A percentile compares a stretch with the other conserved stretches of the same genome.
phyloP scores from a whole-genome alignment of 805 yeast genomes.

The Myxozyma kluyveri region DNA sequence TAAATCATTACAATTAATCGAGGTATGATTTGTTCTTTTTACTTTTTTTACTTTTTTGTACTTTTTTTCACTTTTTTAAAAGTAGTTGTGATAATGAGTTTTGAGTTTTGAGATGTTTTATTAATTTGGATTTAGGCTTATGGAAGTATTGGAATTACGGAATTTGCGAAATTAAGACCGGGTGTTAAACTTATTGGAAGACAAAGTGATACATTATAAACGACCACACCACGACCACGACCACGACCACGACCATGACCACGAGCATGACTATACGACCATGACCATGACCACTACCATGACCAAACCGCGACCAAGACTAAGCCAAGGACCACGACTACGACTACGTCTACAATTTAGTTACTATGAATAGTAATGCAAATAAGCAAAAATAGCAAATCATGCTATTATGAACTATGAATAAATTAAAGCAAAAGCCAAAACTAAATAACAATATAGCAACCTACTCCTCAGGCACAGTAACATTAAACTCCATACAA shows the following conservation, averaged over 20 bases:
- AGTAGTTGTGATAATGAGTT: no score
- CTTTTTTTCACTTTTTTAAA: no score
- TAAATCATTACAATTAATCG: conserved; percentile 60
- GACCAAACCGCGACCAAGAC: no score
- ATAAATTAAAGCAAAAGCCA: background rate
- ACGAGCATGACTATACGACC: no score
- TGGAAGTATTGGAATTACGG: conserved; percentile 59
- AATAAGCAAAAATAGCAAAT: background rate
- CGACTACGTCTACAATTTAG: no score
- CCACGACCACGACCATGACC: no score
- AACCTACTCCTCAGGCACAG: conserved; percentile 8
- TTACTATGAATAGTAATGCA: background rate
- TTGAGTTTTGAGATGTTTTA: conserved; percentile 28
- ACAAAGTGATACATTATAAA: conserved; percentile 51
- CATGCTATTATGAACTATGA: background rate
- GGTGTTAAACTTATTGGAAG: conserved; percentile 70
- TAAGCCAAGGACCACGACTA: no score
- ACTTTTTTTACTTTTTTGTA: no score
- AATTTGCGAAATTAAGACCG: conserved; percentile 49
- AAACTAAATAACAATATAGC: background rate
- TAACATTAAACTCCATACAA: conserved; percentile 15
- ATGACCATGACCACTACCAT: no score
- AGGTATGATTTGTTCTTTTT: conserved; percentile 75
- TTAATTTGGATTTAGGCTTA: conserved; percentile 9
- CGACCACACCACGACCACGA: no score